A percentile compares a stretch with the other conserved stretches of the same genome.
Conservation (phyloP, 495 filamentous ascomycete species). For the Penicillium canariense region DNA sequence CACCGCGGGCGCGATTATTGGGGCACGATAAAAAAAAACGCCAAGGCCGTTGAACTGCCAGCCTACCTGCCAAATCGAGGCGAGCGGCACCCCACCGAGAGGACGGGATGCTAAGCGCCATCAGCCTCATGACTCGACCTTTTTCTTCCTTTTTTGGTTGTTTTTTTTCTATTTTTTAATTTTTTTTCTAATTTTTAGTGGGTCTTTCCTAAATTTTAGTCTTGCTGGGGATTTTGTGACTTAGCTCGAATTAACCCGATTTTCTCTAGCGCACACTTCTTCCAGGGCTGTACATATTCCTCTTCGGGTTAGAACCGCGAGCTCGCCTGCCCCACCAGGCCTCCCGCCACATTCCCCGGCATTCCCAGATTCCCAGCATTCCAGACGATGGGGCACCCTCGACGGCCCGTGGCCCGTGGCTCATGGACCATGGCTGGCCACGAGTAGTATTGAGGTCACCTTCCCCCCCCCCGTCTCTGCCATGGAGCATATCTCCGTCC, state of each 20-base stretch:
- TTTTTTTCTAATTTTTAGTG: not conserved
- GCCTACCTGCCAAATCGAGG: not conserved
- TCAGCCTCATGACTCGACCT: conserved; percentile 11
- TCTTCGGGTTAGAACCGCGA: conserved; percentile 4
- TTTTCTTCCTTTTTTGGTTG: too few relatives aligned
- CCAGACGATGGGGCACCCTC: too few relatives aligned
- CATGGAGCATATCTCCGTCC: too few relatives aligned
- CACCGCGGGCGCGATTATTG: not conserved
- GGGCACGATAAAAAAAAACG: not conserved
- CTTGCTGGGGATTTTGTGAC: too few relatives aligned
- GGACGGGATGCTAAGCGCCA: not conserved
- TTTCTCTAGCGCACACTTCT: not conserved
- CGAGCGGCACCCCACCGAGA: not conserved
- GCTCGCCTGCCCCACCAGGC: not conserved
- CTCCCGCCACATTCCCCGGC: not conserved
- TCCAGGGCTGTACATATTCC: conserved; percentile 5
- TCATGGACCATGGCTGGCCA: not conserved
- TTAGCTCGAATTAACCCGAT: not conserved
- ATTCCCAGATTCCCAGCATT: not conserved
- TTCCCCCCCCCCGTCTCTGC: not conserved
- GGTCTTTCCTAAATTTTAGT: too few relatives aligned
- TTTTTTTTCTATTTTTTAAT: not conserved
- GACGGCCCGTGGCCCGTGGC: not conserved
- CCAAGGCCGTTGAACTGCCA: not conserved
- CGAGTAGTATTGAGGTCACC: conserved; percentile 15